These are phyloP conservation scores for Bacterosira constricta DNA, from an alignment of 108 stramenopile species.

Conservation along the genomic window DNA sequence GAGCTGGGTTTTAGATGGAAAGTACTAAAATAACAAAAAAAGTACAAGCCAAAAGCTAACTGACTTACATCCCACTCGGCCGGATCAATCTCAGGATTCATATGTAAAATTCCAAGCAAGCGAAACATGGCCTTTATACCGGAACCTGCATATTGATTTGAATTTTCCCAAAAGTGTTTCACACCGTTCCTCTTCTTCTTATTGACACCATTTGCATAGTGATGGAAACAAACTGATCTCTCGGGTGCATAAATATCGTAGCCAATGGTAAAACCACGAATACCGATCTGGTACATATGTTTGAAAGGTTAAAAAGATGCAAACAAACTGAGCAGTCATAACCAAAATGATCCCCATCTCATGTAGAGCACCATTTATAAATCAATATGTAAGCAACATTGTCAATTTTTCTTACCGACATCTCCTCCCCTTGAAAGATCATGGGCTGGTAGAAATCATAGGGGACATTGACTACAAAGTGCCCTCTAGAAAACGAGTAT, in stretches of 20 bases:
- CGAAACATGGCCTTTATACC: slow-evolving; percentile 81
- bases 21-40: neutral
- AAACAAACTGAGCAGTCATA: neutral
- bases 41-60: neutral
- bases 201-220: slow-evolving; percentile 83
- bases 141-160: slow-evolving; percentile 51
- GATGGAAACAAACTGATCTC: slow-evolving; percentile 86
- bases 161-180: slow-evolving; percentile 81
- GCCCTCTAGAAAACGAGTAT: slow-evolving; percentile 86
- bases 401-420: no score
- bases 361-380: no score
- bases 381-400: no score
- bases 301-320: neutral
- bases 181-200: slow-evolving; percentile 66
- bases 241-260: slow-evolving; percentile 92
- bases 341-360: no score
- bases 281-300: no score
- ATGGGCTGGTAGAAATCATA: slow-evolving; percentile 75
- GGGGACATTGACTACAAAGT: slow-evolving; percentile 86
- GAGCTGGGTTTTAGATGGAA: neutral
- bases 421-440: slow-evolving; percentile 93
- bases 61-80: slow-evolving; percentile 51
- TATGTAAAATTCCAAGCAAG: slow-evolving; percentile 85
- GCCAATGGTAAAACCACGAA: slow-evolving; percentile 87
- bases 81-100: slow-evolving; percentile 77